phyloP scores from a whole-genome alignment of 108 stramenopile species.

The Craspedostauros australis region DNA sequence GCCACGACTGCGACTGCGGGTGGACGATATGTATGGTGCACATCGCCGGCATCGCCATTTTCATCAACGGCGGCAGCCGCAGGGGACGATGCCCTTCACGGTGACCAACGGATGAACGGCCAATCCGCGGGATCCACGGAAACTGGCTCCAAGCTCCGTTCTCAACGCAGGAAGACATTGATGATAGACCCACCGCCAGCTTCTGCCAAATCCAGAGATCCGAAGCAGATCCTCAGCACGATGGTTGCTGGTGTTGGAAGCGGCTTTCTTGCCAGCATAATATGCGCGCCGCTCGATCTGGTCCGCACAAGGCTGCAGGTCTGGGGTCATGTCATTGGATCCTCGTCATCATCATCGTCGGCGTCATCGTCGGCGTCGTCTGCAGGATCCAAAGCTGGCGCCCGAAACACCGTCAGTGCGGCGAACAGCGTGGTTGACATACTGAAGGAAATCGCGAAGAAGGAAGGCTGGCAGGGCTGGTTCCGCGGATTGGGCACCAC shows the following conservation, averaged over 20 bases:
- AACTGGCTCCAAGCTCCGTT: too few species aligned
- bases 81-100: too few species aligned
- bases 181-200: too few species aligned
- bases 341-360: too few species aligned
- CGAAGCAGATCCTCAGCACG: constrained; percentile 40
- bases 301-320: constrained; percentile 83
- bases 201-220: constrained; percentile 12
- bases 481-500: constrained; percentile 89
- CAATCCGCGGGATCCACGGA: too few species aligned
- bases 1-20: too few species aligned
- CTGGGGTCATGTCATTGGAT: constrained; percentile 45
- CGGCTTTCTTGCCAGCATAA: constrained; percentile 61
- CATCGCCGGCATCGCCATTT: too few species aligned
- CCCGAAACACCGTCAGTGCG: not conserved
- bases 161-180: too few species aligned
- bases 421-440: not conserved
- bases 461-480: constrained; percentile 71
- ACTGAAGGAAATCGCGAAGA: constrained; percentile 42
- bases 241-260: constrained; percentile 79
- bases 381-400: not conserved
- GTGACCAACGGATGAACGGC: too few species aligned
- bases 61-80: too few species aligned
- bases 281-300: constrained; percentile 88
- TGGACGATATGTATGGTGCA: too few species aligned
- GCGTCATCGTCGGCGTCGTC: too few species aligned